A percentile compares a stretch with the other conserved stretches of the same genome.
These are phyloP conservation scores for Pseudogymnoascus sp. DNA, from an alignment of 2,329 filamentous ascomycete genomes.

Conservation along the genomic window DNA sequence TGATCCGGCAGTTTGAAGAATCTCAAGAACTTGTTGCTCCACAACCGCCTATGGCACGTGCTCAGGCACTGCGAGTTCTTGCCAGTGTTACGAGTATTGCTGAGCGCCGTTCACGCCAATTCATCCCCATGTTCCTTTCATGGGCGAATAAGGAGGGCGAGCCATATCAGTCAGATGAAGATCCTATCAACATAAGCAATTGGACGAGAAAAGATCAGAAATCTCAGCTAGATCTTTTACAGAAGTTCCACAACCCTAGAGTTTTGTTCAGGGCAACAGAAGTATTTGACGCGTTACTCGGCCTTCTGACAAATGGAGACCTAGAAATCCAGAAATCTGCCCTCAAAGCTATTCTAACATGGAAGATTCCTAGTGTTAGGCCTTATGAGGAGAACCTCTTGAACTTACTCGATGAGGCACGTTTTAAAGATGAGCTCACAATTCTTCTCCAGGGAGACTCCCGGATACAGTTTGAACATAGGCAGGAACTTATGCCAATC, in stretches of 20 bases:
- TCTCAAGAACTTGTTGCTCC: conserved; percentile 50
- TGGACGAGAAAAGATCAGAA: conserved; percentile 81
- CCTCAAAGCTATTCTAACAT: conserved; percentile 76
- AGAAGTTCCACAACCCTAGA: conserved; percentile 78
- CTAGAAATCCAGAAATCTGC: conserved; percentile 79
- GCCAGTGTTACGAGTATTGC: conserved; percentile 66
- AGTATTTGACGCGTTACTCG: conserved; percentile 68
- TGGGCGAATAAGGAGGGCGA: conserved; percentile 56
- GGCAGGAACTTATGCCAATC: conserved; percentile 70
- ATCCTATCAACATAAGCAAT: conserved; percentile 28
- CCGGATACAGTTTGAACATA: conserved; percentile 66
- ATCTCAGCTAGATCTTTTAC: conserved; percentile 71
- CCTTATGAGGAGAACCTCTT: conserved; percentile 80
- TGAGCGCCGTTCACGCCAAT: conserved; percentile 74
- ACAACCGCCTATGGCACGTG: conserved; percentile 52
- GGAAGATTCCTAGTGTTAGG: conserved; percentile 72
- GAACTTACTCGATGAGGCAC: conserved; percentile 80
- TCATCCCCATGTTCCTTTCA: conserved; percentile 78
- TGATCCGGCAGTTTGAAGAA: conserved; percentile 57
- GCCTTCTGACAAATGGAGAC: conserved; percentile 79
- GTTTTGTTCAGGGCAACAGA: conserved; percentile 71
- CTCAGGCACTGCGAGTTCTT: conserved; percentile 74
- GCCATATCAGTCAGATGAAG: conserved; percentile 22
- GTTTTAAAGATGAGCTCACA: conserved; percentile 90
- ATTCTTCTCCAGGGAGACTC: conserved; percentile 74